Evolutionary conservation across 176 grass and related monocot genomes (phyloP), one percentile per base, ranked within the genome.

Genomic region (Eleusine indica): DNA sequence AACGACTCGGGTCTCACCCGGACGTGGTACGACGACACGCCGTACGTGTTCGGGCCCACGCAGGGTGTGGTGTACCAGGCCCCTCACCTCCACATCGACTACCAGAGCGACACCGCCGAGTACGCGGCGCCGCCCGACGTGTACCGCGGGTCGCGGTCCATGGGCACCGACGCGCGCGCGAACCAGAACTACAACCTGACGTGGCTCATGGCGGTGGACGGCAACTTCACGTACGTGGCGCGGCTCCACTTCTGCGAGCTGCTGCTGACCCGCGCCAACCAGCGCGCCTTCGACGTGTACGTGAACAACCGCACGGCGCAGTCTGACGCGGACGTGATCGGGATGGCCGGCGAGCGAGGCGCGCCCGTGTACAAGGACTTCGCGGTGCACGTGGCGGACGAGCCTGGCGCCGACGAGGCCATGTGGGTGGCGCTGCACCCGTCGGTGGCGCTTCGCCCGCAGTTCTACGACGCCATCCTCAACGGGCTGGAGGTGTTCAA

Each of bases 401-500:
- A 80, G 1, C 78, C 84, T 1, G 91, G 49, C 16, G 53, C 77
- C 0, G 86, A 86, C 16, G 84, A 93, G 74, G 2, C 82, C 70
- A 19, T 97, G 9, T 97, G 91, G 91, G 84, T 97, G 37, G 94
- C 91, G 37, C 19, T 93, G 37, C 88, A 97, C 86, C 94, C 94
- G 3, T 87, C 91, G 0, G 77, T 91, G 16, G 86, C 73, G 51
- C 86, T 88, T 56, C 80, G 90, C 18, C 91, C 94, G 52, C 86
- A 93, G 82, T 93, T 82, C 86, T 93, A 89, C 53, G 94, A 97
- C 71, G 89, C 94, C 62, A 76, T 91, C 44, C 74, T 97, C 53
- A 97, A 89, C 73, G 94, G 87, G 29, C 84, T 97, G 61, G 94
- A 97, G 94, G 84, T 97, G 52, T 97, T 97, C 83, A 97, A 93